These are phyloP conservation scores for Vitis amurensis DNA, from an alignment of 164 flowering plant species.

Conservation along the genomic window DNA sequence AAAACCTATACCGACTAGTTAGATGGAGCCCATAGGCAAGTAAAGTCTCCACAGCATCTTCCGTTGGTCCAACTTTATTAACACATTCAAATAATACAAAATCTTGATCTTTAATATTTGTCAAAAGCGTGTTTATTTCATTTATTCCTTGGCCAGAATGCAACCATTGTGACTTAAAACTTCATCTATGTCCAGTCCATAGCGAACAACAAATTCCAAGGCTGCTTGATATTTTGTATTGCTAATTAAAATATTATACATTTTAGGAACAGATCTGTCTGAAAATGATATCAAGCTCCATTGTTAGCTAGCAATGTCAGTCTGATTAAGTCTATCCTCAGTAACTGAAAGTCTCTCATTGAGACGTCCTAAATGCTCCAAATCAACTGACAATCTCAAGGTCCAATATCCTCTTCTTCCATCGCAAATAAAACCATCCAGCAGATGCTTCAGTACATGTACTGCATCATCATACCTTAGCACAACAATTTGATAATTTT, in stretches of 20 bases:
- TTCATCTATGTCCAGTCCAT: slow-evolving; percentile 77
- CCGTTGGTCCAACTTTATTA: too few species aligned
- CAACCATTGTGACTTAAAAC: slow-evolving; percentile 85
- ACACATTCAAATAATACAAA: slow-evolving; percentile 69
- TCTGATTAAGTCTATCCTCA: slow-evolving; percentile 31
- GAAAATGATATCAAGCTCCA: too few species aligned
- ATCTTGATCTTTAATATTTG: slow-evolving; percentile 65
- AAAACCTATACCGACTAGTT: too few species aligned
- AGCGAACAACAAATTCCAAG: slow-evolving; percentile 59
- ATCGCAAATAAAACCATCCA: slow-evolving; percentile 35
- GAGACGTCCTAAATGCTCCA: slow-evolving; percentile 72
- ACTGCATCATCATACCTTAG: slow-evolving; percentile 78
- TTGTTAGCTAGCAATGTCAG: too few species aligned
- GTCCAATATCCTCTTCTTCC: slow-evolving; percentile 19
- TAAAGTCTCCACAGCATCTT: too few species aligned
- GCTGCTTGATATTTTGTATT: slow-evolving; percentile 63
- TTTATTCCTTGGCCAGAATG: slow-evolving; percentile 52
- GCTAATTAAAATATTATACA: slow-evolving; percentile 64
- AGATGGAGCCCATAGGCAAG: too few species aligned
- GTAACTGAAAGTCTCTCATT: slow-evolving; percentile 86
- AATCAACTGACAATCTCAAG: slow-evolving; percentile 74
- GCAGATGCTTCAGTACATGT: slow-evolving; percentile 50
- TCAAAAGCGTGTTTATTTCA: slow-evolving; percentile 56
- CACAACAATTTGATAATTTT: background rate
- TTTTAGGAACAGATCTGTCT: slow-evolving; percentile 57